Conservation (phyloP, 2,329 filamentous ascomycete genomes). For the Aspergillus neoniger region DNA sequence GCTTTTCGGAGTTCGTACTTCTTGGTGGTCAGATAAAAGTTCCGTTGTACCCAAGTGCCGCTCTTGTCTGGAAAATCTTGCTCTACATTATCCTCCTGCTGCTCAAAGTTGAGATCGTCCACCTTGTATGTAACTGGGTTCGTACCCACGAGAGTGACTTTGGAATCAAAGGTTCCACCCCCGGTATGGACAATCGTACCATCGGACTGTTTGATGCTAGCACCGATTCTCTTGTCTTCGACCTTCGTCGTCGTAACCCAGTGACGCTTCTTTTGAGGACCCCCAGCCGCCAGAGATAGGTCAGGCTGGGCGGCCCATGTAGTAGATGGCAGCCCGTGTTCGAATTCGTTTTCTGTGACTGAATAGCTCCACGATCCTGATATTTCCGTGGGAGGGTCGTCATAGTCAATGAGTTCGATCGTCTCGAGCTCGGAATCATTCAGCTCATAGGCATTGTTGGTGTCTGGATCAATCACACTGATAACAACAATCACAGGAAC, state of each 20-base stretch:
- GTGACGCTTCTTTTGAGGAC: neutral
- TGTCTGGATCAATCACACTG: neutral
- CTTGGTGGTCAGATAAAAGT: no score
- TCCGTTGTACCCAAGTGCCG: no score
- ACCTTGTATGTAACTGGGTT: no score
- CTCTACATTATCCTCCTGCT: no score
- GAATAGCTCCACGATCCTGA: neutral
- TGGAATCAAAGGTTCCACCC: no score
- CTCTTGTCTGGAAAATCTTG: no score
- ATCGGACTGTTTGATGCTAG: neutral
- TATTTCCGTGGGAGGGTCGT: neutral
- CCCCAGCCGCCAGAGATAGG: no score
- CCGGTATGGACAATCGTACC: no score
- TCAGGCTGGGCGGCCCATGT: no score
- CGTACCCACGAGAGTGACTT: no score
- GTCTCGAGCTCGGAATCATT: neutral
- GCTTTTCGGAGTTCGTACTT: no score
- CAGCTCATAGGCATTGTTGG: neutral
- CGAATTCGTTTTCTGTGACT: neutral
- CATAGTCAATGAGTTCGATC: neutral
- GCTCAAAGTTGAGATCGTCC: no score
- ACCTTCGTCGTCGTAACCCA: neutral
- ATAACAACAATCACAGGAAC: neutral
- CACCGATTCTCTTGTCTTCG: neutral
- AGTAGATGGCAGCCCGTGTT: neutral